These are phyloP conservation scores for Endocladia muricata DNA, from an alignment of 31 red algal species.

Conservation along the genomic window DNA sequence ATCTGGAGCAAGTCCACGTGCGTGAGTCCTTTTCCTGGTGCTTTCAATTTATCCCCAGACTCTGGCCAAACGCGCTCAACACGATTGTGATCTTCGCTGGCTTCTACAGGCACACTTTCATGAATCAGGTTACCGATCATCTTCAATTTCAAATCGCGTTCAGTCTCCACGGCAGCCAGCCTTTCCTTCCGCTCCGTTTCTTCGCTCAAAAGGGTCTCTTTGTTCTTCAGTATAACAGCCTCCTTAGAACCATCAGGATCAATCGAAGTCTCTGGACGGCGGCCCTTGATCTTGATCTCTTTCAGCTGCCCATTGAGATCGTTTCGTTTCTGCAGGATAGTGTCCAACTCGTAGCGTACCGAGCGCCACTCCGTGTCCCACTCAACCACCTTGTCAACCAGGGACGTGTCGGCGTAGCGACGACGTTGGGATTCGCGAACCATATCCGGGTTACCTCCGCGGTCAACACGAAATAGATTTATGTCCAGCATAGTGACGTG, in stretches of 20 bases:
- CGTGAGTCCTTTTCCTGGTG: constrained; percentile 62
- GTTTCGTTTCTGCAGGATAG: constrained; percentile 59
- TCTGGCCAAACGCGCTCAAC: constrained; percentile 76
- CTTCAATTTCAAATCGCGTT: constrained; percentile 76
- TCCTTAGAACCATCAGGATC: constrained; percentile 52
- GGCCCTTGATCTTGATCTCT: constrained; percentile 61
- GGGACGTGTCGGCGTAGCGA: constrained; percentile 62
- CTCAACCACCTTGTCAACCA: constrained; percentile 83
- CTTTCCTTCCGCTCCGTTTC: constrained; percentile 50
- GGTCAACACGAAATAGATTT: constrained; percentile 87
- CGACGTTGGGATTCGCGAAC: constrained; percentile 84
- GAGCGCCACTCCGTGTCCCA: constrained; percentile 79
- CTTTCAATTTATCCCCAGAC: constrained; percentile 50
- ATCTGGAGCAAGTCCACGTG: constrained; percentile 95
- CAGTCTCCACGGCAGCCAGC: constrained; percentile 38
- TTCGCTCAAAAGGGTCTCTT: constrained; percentile 19
- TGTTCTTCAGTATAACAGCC: constrained; percentile 55
- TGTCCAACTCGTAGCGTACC: constrained; percentile 71
- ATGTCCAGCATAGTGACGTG: constrained; percentile 99
- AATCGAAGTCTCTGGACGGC: constrained; percentile 55
- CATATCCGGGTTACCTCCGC: constrained; percentile 78
- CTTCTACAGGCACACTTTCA: constrained; percentile 69
- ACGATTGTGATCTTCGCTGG: constrained; percentile 80
- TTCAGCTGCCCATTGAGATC: constrained; percentile 55
- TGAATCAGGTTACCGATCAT: constrained; percentile 91